Base-by-base conservation (phyloP, 257 asterid species). In the Plantago ovata region DNA sequence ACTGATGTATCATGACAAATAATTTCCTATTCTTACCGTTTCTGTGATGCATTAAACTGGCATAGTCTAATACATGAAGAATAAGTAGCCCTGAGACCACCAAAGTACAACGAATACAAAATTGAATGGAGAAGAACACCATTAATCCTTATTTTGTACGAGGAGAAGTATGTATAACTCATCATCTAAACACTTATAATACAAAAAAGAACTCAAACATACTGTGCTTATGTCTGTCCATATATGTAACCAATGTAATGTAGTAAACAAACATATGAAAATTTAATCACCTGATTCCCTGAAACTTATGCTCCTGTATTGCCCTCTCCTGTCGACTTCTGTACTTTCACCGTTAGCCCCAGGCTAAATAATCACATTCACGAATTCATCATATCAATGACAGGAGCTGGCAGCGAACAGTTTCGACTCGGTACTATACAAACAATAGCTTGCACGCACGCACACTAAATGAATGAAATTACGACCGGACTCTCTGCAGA, bases 381-480 rank as follows among this genome's bases (percentile, higher is more conserved):
- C 65, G 24, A 24, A 9, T 24, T 49, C 19, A 58, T 43, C 11
- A 44, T 61, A 54, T 40, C 57, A 54, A 60, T 8, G 33, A 48
- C 64, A 72, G 61, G 75, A 61, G 69, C 65, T 51, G 65, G 77
- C 63, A 61, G 18, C 16, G 74, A 53, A 59, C 41, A 61, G 56
- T 64, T 61, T 60, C 60, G 85, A 64, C 66, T 76, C 68, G 38
- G 66, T 68, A 63, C 74, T 56, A 69, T 61, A 63, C 73, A 70
- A 45, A 74, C 74, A 68, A 76, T 78, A 51, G 61, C 64, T 63
- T 80, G 72, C 74, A 74, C 67, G 72, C 74, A 74, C 67, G 61
- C 66, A 65, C 69, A 71, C 75, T 60, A 48, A 73, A 79, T 56
- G 69, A 79, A 79, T 24, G 76, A 68, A 63, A 66, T 68, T n/a